phyloP scores from a whole-genome alignment of 2,329 filamentous ascomycete genomes.

The Aspergillus brunneoviolaceus region DNA sequence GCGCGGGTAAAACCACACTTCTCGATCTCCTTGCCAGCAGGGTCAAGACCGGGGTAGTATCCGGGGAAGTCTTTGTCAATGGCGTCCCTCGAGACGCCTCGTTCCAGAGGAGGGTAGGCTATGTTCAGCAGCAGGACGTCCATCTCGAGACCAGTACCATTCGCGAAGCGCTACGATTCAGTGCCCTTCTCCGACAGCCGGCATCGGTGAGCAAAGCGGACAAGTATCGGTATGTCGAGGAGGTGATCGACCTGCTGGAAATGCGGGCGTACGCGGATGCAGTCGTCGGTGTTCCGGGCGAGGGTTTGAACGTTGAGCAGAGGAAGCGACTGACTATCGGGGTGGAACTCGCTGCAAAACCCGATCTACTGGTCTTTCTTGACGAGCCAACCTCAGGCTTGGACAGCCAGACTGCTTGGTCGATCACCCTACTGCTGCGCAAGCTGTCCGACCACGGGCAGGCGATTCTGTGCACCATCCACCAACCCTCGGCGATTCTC shows the following conservation, averaged over 20 bases:
- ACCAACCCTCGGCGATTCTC: constrained; percentile 87
- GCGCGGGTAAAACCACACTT: constrained; percentile 88
- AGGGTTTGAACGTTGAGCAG: constrained; percentile 65
- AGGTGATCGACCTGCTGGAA: constrained; percentile 81
- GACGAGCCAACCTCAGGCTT: constrained; percentile 88
- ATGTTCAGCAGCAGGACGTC: constrained; percentile 84
- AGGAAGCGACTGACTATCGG: constrained; percentile 80
- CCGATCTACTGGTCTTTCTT: constrained; percentile 79
- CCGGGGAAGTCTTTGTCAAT: constrained; percentile 79
- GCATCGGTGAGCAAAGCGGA: constrained; percentile 66
- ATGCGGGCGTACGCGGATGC: constrained; percentile 89
- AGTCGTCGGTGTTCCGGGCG: constrained; percentile 81
- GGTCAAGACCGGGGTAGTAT: constrained; percentile 81
- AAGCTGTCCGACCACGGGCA: constrained; percentile 85
- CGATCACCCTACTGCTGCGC: constrained; percentile 78
- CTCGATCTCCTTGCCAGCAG: constrained; percentile 81
- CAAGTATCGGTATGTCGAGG: constrained; percentile 81
- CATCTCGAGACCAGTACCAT: constrained; percentile 82
- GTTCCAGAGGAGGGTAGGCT: constrained; percentile 37
- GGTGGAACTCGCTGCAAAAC: constrained; percentile 88
- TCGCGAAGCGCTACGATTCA: constrained; percentile 82
- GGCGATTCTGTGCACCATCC: constrained; percentile 88
- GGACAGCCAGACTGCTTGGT: constrained; percentile 88
- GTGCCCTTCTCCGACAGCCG: constrained; percentile 79
- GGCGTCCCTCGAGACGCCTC: constrained; percentile 62